A percentile compares a stretch with the other conserved stretches of the same genome.
These are phyloP conservation scores for Sclerotiophoma versabilis DNA, from an alignment of 2,329 filamentous ascomycete species.

Conservation along the genomic window DNA sequence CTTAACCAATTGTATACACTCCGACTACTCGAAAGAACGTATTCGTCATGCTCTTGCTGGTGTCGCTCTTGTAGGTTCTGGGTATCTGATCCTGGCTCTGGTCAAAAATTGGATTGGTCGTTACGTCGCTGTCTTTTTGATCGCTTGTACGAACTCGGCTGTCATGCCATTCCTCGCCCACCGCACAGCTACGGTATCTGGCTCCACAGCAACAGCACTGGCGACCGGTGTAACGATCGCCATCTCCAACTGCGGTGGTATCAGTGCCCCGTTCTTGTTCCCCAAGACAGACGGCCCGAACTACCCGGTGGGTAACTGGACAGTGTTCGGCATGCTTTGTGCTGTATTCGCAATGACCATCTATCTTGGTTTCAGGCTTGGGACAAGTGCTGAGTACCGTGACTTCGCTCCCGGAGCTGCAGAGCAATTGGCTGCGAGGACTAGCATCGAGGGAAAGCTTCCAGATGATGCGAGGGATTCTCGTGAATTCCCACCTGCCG, in stretches of 20 bases:
- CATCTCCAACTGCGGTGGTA: slow-evolving; percentile 31
- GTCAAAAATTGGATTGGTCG: slow-evolving; percentile 31
- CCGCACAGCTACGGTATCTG: slow-evolving; percentile 29
- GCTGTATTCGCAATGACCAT: slow-evolving; percentile 26
- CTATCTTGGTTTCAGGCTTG: slow-evolving; percentile 29
- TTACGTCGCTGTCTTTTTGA: slow-evolving; percentile 31
- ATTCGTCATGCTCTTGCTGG: slow-evolving; percentile 30
- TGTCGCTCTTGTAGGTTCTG: slow-evolving; percentile 23
- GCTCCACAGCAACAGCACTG: slow-evolving; percentile 30
- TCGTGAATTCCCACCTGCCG: slow-evolving; percentile 9
- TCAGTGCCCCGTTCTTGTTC: slow-evolving; percentile 31
- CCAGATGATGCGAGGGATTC: slow-evolving; percentile 22
- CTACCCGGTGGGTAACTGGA: slow-evolving; percentile 34
- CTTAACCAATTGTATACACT: slow-evolving; percentile 27
- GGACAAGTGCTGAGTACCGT: slow-evolving; percentile 31
- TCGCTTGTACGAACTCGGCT: slow-evolving; percentile 31
- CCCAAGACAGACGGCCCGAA: slow-evolving; percentile 25
- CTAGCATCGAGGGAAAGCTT: slow-evolving; percentile 21
- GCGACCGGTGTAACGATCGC: slow-evolving; percentile 32
- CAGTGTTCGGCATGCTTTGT: slow-evolving; percentile 29
- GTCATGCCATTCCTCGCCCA: slow-evolving; percentile 32
- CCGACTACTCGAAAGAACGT: slow-evolving; percentile 30
- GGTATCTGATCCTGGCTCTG: slow-evolving; percentile 28
- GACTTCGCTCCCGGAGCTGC: slow-evolving; percentile 30
- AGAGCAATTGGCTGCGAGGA: slow-evolving; percentile 26